Base-by-base conservation (phyloP, 2,329 filamentous ascomycete species). In the Colletotrichum kahawae region DNA sequence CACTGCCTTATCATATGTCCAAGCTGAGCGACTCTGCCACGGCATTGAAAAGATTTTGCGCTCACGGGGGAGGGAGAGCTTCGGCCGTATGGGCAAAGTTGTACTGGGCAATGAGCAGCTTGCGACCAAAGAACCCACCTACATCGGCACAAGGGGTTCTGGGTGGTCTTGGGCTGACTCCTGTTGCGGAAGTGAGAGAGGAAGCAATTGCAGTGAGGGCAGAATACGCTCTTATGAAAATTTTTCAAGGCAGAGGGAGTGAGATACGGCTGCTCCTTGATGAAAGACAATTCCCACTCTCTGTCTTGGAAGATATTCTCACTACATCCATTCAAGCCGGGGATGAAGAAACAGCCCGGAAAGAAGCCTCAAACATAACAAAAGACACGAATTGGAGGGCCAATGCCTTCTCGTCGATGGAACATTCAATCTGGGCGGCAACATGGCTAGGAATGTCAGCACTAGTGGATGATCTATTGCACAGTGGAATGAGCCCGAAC, bases 331-430 rank as follows among this genome's bases (percentile, higher is more conserved):
- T 51, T 51, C n/a, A 21, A 51, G 43, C 43, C 2, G 43, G 6
- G 0, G n/a, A 51, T 2, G 43, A 51, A 51, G n/a, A 21, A 51
- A 51, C n/a, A 51, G 43, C 43, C 12, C 3, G 43, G 0, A 51
- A 51, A 13, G 43, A n/a, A 51, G 43, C 43, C 0, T 1, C 1
- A 51, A 7, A 1, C 5, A 51, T 51, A 21, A 3, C 2, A 51
- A 21, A 10, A 51, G 43, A 51, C 1, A 0, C n/a, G 0, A 13
- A 51, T 51, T 51, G 43, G 43, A 51, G 12, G 3, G 0, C 1
- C 2, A 51, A 21, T 13, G 43, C n/a, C 43, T 51, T 51, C 6
- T 13, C 43, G 6, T 21, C 10, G 43, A 3, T 51, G 43, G 43
- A 24, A 21, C 21, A 21, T 0, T 12, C 43, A 51, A 51, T 21